Evolutionary conservation across 2,329 filamentous ascomycete species (phyloP).

Genomic region (Fusarium dlaminii): DNA sequence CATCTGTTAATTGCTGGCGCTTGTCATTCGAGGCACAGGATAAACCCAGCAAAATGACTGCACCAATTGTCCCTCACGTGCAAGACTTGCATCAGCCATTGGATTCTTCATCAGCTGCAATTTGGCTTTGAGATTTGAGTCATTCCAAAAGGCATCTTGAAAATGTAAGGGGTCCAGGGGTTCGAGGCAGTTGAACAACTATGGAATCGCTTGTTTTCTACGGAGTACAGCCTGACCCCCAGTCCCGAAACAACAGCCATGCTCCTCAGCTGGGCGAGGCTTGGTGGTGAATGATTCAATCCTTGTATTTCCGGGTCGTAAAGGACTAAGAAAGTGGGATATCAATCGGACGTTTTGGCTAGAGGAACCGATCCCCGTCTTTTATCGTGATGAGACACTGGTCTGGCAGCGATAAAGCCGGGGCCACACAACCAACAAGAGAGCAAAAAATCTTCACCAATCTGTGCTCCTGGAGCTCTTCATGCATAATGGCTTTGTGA

Average conservation of each 20-base stretch:
- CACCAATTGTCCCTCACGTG: slow-evolving; percentile 26
- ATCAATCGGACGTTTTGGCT: slow-evolving; percentile 22
- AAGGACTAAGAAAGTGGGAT: slow-evolving; percentile 5
- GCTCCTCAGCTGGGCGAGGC: slow-evolving; percentile 15
- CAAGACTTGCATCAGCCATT: background rate
- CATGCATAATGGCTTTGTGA: background rate
- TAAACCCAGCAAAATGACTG: slow-evolving; percentile 20
- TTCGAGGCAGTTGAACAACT: background rate
- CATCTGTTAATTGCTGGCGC: background rate
- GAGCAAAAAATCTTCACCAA: slow-evolving; percentile 2
- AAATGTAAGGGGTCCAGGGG: background rate
- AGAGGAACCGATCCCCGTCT: slow-evolving; percentile 12
- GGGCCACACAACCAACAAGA: slow-evolving; percentile 9
- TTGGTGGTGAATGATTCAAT: background rate
- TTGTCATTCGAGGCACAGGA: slow-evolving; percentile 11
- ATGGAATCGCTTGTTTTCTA: slow-evolving; percentile 25
- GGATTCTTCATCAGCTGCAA: background rate
- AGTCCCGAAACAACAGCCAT: slow-evolving; percentile 29
- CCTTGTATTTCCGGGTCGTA: slow-evolving; percentile 10
- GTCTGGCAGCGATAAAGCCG: slow-evolving; percentile 35
- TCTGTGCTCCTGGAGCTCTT: background rate
- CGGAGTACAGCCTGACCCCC: slow-evolving; percentile 3
- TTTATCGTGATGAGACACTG: slow-evolving; percentile 38
- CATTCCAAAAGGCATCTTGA: background rate
- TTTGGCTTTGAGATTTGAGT: background rate